Percentiles rank a stretch among this genome's conserved stretches.
Conservation (phyloP, 257 asterid species). For the Lavandula angustifolia region DNA sequence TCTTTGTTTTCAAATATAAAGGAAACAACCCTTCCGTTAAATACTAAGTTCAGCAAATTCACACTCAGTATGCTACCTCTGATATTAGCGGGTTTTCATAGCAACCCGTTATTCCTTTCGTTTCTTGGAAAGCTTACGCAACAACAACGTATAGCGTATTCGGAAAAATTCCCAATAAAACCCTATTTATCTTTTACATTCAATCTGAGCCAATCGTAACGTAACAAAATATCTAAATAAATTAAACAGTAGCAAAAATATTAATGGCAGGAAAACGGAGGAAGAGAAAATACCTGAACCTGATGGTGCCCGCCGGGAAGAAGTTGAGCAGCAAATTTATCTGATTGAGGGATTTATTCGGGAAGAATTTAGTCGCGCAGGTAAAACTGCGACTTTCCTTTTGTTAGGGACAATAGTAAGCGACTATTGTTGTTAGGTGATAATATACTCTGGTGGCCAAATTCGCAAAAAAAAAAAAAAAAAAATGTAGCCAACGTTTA, state of each 20-base stretch:
- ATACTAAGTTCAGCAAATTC: background rate
- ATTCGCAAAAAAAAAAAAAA: too few relatives aligned
- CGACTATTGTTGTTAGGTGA: too few relatives aligned
- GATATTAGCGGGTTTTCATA: slow-evolving; percentile 1
- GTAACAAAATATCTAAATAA: background rate
- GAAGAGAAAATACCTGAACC: slow-evolving; percentile 15
- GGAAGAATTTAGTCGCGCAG: too few relatives aligned
- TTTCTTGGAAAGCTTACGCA: too few relatives aligned
- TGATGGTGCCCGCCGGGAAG: slow-evolving; percentile 6
- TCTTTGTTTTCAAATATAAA: slow-evolving; percentile 5
- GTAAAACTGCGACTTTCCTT: too few relatives aligned
- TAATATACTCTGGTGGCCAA: too few relatives aligned
- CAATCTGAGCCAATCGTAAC: background rate
- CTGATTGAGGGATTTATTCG: background rate
- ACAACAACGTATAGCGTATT: too few relatives aligned
- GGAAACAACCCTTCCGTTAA: slow-evolving; percentile 2
- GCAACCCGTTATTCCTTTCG: too few relatives aligned
- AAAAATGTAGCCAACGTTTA: too few relatives aligned
- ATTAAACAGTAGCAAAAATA: background rate
- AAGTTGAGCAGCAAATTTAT: slow-evolving; percentile 11
- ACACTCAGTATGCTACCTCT: background rate
- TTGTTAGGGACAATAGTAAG: too few relatives aligned
- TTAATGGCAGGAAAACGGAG: background rate
- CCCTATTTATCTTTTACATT: background rate
- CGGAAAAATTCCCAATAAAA: background rate